These are phyloP conservation scores for Ceratocystis lukuohia DNA, from an alignment of 2,329 filamentous ascomycete genomes.

Conservation along the genomic window DNA sequence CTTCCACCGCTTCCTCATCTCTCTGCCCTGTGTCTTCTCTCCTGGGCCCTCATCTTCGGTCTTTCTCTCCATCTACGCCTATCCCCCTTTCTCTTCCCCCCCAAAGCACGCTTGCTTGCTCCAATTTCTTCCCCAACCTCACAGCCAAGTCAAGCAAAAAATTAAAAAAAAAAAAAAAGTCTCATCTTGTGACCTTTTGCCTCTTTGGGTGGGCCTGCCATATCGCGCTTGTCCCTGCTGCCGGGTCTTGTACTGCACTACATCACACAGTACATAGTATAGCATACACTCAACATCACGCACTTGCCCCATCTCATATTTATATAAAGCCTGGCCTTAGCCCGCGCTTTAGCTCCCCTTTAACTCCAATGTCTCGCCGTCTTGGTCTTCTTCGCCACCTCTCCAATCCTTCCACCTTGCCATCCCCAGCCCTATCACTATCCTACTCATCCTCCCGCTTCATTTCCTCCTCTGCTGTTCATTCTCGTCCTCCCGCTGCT, in stretches of 20 bases:
- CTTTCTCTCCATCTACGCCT: background rate
- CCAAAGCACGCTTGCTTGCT: background rate
- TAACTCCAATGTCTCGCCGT: slow-evolving; percentile 16
- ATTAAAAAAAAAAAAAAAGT: background rate
- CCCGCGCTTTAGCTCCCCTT: background rate
- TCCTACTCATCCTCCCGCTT: slow-evolving; percentile 8
- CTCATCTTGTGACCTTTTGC: slow-evolving; percentile 4
- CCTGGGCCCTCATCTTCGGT: background rate
- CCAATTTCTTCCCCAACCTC: slow-evolving; percentile 1
- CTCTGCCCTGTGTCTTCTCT: background rate
- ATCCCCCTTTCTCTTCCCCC: background rate
- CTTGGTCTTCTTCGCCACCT: slow-evolving; percentile 13
- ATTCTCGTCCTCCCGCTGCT: slow-evolving; percentile 6
- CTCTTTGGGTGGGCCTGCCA: background rate
- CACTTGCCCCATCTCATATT: background rate
- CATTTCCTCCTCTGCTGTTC: slow-evolving; percentile 17
- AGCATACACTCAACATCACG: background rate
- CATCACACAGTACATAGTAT: background rate
- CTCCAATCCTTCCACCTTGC: slow-evolving; percentile 4
- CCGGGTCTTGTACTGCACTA: background rate
- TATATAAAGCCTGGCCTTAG: slow-evolving; percentile 16
- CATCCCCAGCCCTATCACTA: slow-evolving; percentile 7
- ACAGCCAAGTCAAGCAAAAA: background rate
- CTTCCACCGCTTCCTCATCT: background rate
- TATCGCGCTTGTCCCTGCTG: slow-evolving; percentile 1